Evolutionary conservation across 345 rosid genomes (phyloP).

Genomic region (Eucalyptus erythrocorys): DNA sequence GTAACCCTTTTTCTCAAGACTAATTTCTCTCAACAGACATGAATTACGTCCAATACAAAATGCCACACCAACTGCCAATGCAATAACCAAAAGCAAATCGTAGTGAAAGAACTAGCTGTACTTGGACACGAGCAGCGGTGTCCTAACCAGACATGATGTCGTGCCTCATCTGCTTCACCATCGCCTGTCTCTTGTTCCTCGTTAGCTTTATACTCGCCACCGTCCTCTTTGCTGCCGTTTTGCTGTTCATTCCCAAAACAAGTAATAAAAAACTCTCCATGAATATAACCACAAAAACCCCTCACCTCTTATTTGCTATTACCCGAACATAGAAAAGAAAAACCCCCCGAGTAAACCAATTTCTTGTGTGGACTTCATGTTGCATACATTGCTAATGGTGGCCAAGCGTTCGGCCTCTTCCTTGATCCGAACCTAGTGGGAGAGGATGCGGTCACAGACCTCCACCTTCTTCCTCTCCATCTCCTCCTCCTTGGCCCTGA

Average conservation of each 20-base stretch:
- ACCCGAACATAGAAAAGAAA: no score
- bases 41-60: background rate
- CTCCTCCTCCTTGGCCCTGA: no score
- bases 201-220: conserved; percentile 85
- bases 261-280: no score
- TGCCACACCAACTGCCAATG: background rate
- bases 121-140: conserved; percentile 83
- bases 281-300: no score
- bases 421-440: no score
- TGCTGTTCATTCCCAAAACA: conserved; percentile 13
- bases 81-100: background rate
- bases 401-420: no score
- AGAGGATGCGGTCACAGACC: no score
- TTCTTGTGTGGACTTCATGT: no score
- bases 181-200: conserved; percentile 74
- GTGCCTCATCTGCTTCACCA: conserved; percentile 83
- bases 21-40: background rate
- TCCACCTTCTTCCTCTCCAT: no score
- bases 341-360: no score
- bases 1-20: background rate
- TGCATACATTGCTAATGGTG: no score
- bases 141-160: conserved; percentile 89
- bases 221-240: conserved; percentile 85
- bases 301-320: no score
- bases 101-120: background rate